phyloP scores from a whole-genome alignment of 139 green algal genomes.

The Spirogloea muscicola region DNA sequence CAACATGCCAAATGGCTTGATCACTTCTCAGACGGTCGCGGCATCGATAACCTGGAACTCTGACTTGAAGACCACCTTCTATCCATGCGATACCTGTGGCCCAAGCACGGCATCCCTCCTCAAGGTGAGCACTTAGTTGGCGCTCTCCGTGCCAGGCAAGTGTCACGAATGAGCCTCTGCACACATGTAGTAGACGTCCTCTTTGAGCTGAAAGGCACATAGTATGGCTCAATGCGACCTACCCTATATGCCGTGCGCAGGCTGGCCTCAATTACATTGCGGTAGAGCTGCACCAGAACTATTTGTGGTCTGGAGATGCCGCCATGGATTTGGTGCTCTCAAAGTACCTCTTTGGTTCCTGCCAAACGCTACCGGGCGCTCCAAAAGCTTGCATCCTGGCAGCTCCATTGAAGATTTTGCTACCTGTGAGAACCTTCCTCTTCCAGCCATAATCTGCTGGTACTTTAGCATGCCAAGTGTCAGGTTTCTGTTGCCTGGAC shows the following conservation, averaged over 20 bases:
- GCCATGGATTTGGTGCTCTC: constrained; percentile 7
- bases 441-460: no score
- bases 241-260: no score
- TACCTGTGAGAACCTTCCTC: no score
- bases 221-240: no score
- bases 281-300: not conserved
- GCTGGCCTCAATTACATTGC: constrained; percentile 17
- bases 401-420: no score
- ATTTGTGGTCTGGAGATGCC: not conserved
- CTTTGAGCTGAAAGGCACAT: no score
- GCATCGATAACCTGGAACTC: not conserved
- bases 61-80: not conserved
- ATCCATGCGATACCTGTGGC: not conserved
- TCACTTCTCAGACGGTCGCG: not conserved
- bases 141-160: not conserved
- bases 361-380: not conserved
- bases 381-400: no score
- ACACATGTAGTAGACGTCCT: no score
- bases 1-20: not conserved
- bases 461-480: no score
- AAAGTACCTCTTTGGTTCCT: not conserved
- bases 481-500: no score
- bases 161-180: no score
- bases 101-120: not conserved
- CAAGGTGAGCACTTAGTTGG: not conserved